These are phyloP conservation scores for Pterocarpus macrocarpus DNA, from an alignment of 306 rosid species.

Conservation along the genomic window DNA sequence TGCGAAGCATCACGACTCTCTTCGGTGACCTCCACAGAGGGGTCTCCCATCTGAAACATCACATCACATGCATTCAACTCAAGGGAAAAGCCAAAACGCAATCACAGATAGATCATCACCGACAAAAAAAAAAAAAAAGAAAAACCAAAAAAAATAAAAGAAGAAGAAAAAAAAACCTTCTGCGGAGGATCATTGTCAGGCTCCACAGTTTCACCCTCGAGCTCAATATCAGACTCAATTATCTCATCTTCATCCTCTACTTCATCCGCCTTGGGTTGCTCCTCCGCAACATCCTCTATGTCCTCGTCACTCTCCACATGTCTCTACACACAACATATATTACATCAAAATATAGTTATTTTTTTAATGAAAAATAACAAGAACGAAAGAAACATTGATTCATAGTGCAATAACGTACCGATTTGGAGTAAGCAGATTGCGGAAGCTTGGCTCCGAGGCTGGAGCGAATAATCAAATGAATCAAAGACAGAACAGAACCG, in stretches of 20 bases:
- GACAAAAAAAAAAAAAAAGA: not conserved
- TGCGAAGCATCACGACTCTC: constrained; percentile 86
- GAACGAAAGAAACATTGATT: not conserved
- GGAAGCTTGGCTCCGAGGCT: constrained; percentile 84
- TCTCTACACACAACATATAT: constrained; percentile 33
- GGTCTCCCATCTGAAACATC: constrained; percentile 84
- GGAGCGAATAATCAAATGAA: constrained; percentile 2
- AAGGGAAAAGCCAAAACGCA: constrained; percentile 1
- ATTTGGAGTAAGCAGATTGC: constrained; percentile 58
- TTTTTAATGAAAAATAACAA: not conserved
- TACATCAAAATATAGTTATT: not conserved
- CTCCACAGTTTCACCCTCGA: constrained; percentile 84
- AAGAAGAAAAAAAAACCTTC: constrained; percentile 57
- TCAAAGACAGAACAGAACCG: not conserved
- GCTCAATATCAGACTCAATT: constrained; percentile 84
- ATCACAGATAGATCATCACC: not conserved
- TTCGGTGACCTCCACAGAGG: constrained; percentile 75
- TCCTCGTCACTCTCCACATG: constrained; percentile 83
- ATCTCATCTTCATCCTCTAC: constrained; percentile 86
- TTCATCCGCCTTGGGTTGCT: constrained; percentile 58
- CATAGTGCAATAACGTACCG: constrained; percentile 56
- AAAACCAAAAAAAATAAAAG: not conserved
- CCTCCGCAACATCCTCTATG: constrained; percentile 52
- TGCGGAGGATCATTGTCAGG: constrained; percentile 88
- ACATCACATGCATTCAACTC: not conserved